Percentiles rank a stretch among this genome's conserved stretches.
These are phyloP conservation scores for Elsinoe fawcettii DNA, from an alignment of 2,329 filamentous ascomycete genomes.

Conservation along the genomic window DNA sequence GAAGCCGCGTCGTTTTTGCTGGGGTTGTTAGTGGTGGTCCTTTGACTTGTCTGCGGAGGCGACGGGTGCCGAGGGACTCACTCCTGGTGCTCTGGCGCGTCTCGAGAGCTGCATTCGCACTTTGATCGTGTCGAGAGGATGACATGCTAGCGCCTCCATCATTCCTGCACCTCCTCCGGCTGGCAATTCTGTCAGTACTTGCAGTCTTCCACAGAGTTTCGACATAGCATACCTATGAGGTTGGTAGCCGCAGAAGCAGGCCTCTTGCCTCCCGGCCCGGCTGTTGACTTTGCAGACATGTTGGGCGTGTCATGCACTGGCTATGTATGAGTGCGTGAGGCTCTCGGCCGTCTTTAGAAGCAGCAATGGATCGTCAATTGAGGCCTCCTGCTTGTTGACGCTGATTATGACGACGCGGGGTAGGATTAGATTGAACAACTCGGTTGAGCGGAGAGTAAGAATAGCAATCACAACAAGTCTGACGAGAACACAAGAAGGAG, in stretches of 20 bases:
- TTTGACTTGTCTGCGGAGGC: neutral
- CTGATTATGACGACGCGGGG: constrained; percentile 7
- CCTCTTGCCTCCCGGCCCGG: constrained; percentile 58
- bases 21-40: neutral
- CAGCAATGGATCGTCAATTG: neutral
- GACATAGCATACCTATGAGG: constrained; percentile 62
- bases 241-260: constrained; percentile 82
- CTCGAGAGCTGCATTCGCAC: constrained; percentile 97
- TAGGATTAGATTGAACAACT: neutral
- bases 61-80: constrained; percentile 33
- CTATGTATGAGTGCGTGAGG: neutral
- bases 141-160: constrained; percentile 97
- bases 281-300: constrained; percentile 55
- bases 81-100: constrained; percentile 71
- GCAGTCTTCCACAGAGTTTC: constrained; percentile 18
- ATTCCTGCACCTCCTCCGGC: constrained; percentile 95
- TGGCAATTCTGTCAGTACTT: constrained; percentile 33
- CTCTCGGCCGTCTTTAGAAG: neutral
- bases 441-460: neutral
- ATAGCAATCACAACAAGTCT: neutral
- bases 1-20: constrained; percentile 76
- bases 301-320: constrained; percentile 17
- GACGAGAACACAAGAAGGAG: neutral
- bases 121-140: constrained; percentile 96
- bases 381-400: neutral